Conservation (phyloP, 805 yeast species). For the Maudiozyma pseudohumilis region DNA sequence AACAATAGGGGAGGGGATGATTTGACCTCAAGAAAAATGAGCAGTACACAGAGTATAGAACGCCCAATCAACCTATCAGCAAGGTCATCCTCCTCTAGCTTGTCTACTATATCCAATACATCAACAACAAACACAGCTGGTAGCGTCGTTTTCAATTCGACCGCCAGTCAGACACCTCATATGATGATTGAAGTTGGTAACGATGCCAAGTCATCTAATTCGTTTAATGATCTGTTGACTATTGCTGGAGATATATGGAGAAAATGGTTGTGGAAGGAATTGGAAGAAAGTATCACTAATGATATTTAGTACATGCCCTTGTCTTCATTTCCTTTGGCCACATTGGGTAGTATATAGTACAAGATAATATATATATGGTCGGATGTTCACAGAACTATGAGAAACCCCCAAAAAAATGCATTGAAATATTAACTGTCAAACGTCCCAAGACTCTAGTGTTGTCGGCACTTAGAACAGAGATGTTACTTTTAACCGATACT, state of each 20-base stretch:
- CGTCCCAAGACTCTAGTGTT: no score
- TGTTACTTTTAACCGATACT: no score
- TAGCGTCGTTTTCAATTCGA: background rate
- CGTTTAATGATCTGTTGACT: slow-evolving; percentile 60
- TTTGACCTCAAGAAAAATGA: background rate
- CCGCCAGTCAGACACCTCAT: slow-evolving; percentile 8
- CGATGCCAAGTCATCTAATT: slow-evolving; percentile 39
- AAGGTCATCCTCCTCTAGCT: slow-evolving; percentile 3
- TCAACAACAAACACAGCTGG: background rate
- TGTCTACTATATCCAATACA: background rate
- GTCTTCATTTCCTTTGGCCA: no score
- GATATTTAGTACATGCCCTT: no score
- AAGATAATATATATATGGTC: no score
- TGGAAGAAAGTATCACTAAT: slow-evolving; percentile 32
- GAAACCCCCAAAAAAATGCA: no score
- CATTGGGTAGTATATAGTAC: no score
- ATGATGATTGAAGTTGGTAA: slow-evolving; percentile 29
- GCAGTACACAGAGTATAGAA: slow-evolving; percentile 6
- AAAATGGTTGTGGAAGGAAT: slow-evolving; percentile 61
- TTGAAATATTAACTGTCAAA: no score
- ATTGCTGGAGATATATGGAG: slow-evolving; percentile 89
- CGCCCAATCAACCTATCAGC: slow-evolving; percentile 9
- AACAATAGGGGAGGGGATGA: background rate
- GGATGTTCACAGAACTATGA: no score
- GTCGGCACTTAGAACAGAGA: no score